A percentile compares a stretch with the other conserved stretches of the same genome.
phyloP scores from a whole-genome alignment of 352 stramenopile species.

The Thraustochytrium striatum region DNA sequence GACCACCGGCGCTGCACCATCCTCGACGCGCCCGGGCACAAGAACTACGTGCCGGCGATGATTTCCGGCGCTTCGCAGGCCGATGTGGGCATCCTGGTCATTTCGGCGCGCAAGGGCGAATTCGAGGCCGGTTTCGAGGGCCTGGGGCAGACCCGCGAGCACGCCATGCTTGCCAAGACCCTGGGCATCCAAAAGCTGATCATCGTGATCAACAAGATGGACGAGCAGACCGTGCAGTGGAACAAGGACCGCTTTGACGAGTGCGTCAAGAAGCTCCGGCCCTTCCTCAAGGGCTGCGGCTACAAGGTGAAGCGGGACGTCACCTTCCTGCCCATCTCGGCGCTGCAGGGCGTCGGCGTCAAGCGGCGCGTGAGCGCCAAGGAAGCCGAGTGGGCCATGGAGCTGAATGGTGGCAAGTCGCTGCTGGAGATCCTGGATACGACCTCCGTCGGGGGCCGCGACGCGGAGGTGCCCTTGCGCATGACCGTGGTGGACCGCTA shows the following conservation, averaged over 20 bases:
- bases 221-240: constrained; percentile 91
- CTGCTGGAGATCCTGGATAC: constrained; percentile 88
- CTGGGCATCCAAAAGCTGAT: constrained; percentile 96
- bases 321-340: constrained; percentile 94
- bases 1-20: constrained; percentile 92
- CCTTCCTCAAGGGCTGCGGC: constrained; percentile 88
- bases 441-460: constrained; percentile 80
- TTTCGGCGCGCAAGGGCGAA: constrained; percentile 87
- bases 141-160: constrained; percentile 95
- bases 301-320: constrained; percentile 97
- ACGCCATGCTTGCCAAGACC: constrained; percentile 97
- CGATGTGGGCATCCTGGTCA: constrained; percentile 90
- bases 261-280: constrained; percentile 88
- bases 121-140: constrained; percentile 98
- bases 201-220: constrained; percentile 99
- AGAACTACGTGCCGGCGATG: constrained; percentile 99
- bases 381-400: constrained; percentile 80
- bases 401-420: constrained; percentile 73
- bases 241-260: constrained; percentile 80
- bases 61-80: constrained; percentile 92
- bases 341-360: constrained; percentile 90
- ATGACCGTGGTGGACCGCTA: constrained; percentile 97
- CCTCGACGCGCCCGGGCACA: constrained; percentile 93
- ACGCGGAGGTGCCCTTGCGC: constrained; percentile 80
- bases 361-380: constrained; percentile 76